A percentile compares a stretch with the other conserved stretches of the same genome.
Evolutionary conservation across 176 grass and related monocot species (phyloP).

Genomic region (Hordeum marinum): DNA sequence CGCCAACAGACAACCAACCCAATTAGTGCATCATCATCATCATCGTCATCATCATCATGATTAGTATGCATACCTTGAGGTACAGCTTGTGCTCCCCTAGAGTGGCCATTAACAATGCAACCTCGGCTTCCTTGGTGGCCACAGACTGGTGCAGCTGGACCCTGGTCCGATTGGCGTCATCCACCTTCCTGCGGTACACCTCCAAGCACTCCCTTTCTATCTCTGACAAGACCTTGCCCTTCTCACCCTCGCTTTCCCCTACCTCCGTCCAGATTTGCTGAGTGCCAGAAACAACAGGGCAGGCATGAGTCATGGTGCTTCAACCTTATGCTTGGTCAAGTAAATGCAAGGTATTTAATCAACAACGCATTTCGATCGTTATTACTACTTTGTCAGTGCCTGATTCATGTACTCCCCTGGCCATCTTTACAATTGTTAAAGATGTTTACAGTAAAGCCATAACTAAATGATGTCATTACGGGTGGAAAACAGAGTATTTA

Average conservation of each 20-base stretch:
- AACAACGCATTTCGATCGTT: constrained; percentile 1
- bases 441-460: neutral
- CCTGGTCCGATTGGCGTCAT: constrained; percentile 72
- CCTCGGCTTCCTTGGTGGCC: constrained; percentile 83
- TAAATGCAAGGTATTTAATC: neutral
- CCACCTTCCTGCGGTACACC: constrained; percentile 81
- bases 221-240: constrained; percentile 52
- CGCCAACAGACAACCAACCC: constrained; percentile 20
- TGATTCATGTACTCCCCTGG: constrained; percentile 1
- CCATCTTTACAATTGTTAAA: constrained; percentile 10
- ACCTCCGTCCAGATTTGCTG: constrained; percentile 93
- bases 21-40: constrained; percentile 29
- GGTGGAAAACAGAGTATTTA: neutral
- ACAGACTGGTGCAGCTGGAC: constrained; percentile 82
- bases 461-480: neutral
- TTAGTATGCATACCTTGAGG: constrained; percentile 54
- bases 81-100: constrained; percentile 78
- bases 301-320: neutral
- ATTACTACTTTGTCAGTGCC: neutral
- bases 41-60: constrained; percentile 2
- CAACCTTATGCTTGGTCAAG: neutral
- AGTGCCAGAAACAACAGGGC: constrained; percentile 15
- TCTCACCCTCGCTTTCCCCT: constrained; percentile 73
- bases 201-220: constrained; percentile 86
- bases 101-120: constrained; percentile 69